Conservation (phyloP, 257 asterid genomes). For the Solanum chilense region DNA sequence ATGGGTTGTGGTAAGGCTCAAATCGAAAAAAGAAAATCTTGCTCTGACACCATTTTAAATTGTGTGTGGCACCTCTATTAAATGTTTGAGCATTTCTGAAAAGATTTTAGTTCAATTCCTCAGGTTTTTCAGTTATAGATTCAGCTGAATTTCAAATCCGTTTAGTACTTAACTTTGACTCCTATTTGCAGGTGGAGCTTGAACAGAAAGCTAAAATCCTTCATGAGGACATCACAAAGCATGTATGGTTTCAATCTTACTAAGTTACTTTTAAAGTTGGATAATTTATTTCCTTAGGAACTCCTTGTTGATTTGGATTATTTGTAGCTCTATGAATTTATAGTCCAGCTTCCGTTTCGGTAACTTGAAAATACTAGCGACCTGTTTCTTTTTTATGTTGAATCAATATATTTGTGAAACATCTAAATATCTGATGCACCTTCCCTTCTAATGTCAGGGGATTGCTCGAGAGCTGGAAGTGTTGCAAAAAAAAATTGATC, state of each 20-base stretch:
- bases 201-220: constrained; percentile 58
- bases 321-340: not conserved
- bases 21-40: not conserved
- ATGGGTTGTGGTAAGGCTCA: not conserved
- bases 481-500: constrained; percentile 35
- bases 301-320: not conserved
- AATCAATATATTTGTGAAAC: not conserved
- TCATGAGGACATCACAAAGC: constrained; percentile 62
- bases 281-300: not conserved
- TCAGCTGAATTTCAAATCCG: not conserved
- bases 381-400: not conserved
- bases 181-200: constrained; percentile 49
- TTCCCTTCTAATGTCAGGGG: constrained; percentile 34
- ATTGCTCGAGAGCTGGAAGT: constrained; percentile 48
- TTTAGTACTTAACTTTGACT: not conserved
- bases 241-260: constrained; percentile 31
- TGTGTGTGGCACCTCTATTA: not conserved
- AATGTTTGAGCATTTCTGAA: not conserved
- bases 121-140: not conserved
- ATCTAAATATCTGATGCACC: not conserved
- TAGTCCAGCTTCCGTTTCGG: not conserved
- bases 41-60: not conserved
- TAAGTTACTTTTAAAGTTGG: not conserved
- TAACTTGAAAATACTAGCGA: not conserved
- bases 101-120: not conserved